Conservation (phyloP, 2,329 filamentous ascomycete genomes). For the Coleophoma crateriformis region DNA sequence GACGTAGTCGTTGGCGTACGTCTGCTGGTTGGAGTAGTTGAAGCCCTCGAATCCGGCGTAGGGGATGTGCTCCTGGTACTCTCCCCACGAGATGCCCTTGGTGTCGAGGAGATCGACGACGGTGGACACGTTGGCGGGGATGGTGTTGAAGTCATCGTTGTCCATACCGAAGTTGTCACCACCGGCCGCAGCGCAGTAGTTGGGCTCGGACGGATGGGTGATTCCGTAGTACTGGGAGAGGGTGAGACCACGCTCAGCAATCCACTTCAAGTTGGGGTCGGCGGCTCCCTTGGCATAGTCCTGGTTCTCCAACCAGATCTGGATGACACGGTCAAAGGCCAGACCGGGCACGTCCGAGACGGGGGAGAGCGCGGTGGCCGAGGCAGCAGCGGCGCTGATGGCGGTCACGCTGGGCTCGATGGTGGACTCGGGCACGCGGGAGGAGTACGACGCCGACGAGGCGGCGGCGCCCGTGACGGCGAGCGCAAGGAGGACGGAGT, state of each 20-base stretch:
- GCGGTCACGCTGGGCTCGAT: constrained; percentile 18
- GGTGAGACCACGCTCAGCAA: constrained; percentile 57
- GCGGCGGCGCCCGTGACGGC: constrained; percentile 4
- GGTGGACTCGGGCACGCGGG: not conserved
- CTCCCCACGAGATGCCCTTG: constrained; percentile 59
- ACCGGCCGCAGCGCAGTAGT: constrained; percentile 64
- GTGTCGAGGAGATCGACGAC: constrained; percentile 64
- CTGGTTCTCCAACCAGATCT: constrained; percentile 72
- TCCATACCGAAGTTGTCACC: constrained; percentile 66
- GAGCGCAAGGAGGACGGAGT: not conserved
- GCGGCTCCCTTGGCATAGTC: constrained; percentile 11
- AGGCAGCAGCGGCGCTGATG: constrained; percentile 14
- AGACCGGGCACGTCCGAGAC: constrained; percentile 62
- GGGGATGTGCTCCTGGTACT: constrained; percentile 76
- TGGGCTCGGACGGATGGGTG: constrained; percentile 71
- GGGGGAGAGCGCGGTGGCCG: constrained; percentile 30
- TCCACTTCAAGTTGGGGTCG: constrained; percentile 46
- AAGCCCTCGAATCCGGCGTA: constrained; percentile 67
- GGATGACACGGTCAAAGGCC: constrained; percentile 67
- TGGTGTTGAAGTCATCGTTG: constrained; percentile 57
- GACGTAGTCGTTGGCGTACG: constrained; percentile 68
- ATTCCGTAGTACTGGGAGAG: constrained; percentile 55
- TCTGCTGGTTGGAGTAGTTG: constrained; percentile 58
- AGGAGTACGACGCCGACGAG: constrained; percentile 4
- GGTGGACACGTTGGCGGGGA: constrained; percentile 57